These are phyloP conservation scores for Globisporangium radiosum DNA, from an alignment of 352 stramenopile species.

Conservation along the genomic window DNA sequence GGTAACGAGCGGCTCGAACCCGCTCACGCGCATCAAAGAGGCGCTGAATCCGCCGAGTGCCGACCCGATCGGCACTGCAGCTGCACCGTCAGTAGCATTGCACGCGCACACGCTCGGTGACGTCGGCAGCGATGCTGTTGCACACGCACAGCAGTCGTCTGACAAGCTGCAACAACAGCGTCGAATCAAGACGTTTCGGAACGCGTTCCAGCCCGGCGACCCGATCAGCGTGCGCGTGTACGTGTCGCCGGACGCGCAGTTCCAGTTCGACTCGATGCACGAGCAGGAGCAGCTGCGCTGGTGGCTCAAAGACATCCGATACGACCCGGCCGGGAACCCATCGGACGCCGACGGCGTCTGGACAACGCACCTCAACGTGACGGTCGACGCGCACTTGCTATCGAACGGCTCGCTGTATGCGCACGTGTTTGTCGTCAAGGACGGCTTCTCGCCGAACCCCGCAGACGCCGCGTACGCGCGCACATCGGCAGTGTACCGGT, in stretches of 20 bases:
- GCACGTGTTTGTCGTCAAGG: conserved; percentile 81
- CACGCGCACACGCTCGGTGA: background rate
- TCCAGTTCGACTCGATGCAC: conserved; percentile 37
- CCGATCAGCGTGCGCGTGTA: conserved; percentile 60
- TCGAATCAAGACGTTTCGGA: conserved; percentile 25
- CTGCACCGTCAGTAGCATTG: background rate
- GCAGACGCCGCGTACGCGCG: conserved; percentile 47
- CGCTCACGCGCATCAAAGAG: conserved; percentile 10
- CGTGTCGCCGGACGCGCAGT: conserved; percentile 35
- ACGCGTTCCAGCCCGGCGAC: conserved; percentile 53
- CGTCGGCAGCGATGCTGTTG: background rate
- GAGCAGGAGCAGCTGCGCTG: conserved; percentile 62
- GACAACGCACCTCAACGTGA: conserved; percentile 55
- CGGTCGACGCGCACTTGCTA: conserved; percentile 57
- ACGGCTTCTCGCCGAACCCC: conserved; percentile 64
- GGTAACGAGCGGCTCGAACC: conserved; percentile 18
- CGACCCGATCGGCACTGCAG: conserved; percentile 9
- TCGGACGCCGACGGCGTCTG: conserved; percentile 44
- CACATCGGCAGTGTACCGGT: conserved; percentile 44
- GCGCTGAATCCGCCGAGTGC: conserved; percentile 12
- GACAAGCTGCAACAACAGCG: background rate
- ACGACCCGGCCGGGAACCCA: conserved; percentile 38
- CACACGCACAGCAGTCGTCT: background rate
- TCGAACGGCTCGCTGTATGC: conserved; percentile 76
- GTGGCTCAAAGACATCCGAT: conserved; percentile 48